These are phyloP conservation scores for Neotropicomus parvogracilis DNA, from an alignment of 1,284 basidiomycete species.

Conservation along the genomic window DNA sequence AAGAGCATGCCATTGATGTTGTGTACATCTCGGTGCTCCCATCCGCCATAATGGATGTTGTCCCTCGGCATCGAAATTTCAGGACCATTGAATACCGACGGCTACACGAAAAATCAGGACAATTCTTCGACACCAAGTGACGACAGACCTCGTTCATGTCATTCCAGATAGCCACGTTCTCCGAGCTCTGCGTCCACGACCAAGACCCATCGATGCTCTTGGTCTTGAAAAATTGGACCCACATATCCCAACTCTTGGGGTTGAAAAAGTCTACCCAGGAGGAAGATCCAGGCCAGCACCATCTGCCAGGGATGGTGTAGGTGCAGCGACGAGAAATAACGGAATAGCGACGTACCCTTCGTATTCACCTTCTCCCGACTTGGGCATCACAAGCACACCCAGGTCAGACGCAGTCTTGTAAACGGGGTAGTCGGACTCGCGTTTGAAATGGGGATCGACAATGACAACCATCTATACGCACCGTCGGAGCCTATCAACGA, in stretches of 20 bases:
- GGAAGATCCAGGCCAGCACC: slow-evolving; percentile 96
- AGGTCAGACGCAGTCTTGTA: slow-evolving; percentile 84
- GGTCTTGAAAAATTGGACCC: slow-evolving; percentile 80
- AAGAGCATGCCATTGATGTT: slow-evolving; percentile 91
- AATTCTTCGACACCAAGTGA: not conserved
- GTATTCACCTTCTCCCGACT: slow-evolving; percentile 77
- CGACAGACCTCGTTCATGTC: slow-evolving; percentile 94
- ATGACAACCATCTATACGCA: slow-evolving; percentile 89
- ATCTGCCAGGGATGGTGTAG: slow-evolving; percentile 33
- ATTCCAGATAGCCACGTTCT: slow-evolving; percentile 91
- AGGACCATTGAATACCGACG: slow-evolving; percentile 96
- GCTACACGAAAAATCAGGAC: slow-evolving; percentile 44
- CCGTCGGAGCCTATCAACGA: not conserved
- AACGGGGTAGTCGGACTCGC: slow-evolving; percentile 74
- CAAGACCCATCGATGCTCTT: slow-evolving; percentile 47
- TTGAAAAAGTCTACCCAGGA: slow-evolving; percentile 99
- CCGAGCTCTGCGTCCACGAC: slow-evolving; percentile 75
- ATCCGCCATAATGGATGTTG: slow-evolving; percentile 86
- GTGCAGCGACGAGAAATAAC: not conserved
- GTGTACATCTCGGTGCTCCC: slow-evolving; percentile 97
- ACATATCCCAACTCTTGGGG: slow-evolving; percentile 87
- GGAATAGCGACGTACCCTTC: slow-evolving; percentile 55
- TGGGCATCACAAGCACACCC: slow-evolving; percentile 79
- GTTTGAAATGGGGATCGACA: slow-evolving; percentile 95
- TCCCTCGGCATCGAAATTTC: slow-evolving; percentile 98